Percentiles rank a stretch among this genome's conserved stretches.
phyloP scores from a whole-genome alignment of 2,329 filamentous ascomycete genomes.

The Ophioceras dolichostomum region DNA sequence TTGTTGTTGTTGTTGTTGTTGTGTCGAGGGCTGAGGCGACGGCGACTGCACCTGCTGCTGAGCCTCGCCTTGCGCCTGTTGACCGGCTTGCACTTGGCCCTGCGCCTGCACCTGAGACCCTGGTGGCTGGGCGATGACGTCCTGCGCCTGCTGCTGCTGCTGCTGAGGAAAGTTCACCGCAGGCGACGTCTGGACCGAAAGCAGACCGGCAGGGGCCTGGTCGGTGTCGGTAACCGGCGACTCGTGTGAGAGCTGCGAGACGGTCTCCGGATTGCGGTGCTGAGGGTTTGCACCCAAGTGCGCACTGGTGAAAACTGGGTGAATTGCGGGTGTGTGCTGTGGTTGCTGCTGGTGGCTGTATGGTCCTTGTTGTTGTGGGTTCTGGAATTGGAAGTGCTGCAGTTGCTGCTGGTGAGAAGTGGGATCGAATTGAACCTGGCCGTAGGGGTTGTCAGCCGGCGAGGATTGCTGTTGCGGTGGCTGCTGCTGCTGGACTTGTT shows the following conservation, averaged over 20 bases:
- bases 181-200: conserved; percentile 30
- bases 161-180: conserved; percentile 24
- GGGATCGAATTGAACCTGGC: conserved; percentile 27
- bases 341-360: conserved; percentile 16
- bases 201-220: conserved; percentile 24
- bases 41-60: conserved; percentile 17
- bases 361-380: conserved; percentile 15
- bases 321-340: conserved; percentile 14
- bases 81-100: conserved; percentile 5
- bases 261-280: conserved; percentile 42
- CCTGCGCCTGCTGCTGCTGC: conserved; percentile 12
- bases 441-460: conserved; percentile 5
- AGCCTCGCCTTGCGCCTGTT: conserved; percentile 21
- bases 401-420: conserved; percentile 25
- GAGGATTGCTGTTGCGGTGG: conserved; percentile 15
- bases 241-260: conserved; percentile 51
- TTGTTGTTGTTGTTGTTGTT: conserved; percentile 16
- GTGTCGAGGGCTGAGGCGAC: conserved; percentile 10
- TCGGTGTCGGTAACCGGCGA: conserved; percentile 41
- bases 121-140: no score
- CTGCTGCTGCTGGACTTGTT: conserved; percentile 22
- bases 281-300: conserved; percentile 11
- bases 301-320: conserved; percentile 13
- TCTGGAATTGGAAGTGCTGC: conserved; percentile 9
- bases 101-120: background rate